Evolutionary conservation across 169 alveolate species (phyloP), one percentile per base, ranked within the genome.

Genomic region (Plasmodium inui): DNA sequence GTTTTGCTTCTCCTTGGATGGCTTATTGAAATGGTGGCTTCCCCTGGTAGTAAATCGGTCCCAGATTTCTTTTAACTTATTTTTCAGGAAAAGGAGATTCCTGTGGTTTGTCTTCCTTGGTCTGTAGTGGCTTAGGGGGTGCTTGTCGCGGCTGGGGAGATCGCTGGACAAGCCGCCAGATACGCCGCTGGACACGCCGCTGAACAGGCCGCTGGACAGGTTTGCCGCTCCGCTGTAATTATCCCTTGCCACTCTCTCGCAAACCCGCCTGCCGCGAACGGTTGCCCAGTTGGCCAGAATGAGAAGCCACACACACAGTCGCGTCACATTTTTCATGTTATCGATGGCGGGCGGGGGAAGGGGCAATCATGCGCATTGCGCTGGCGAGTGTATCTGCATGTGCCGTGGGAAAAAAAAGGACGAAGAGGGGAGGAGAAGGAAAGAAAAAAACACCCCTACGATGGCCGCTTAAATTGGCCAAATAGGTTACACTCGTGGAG

Each of bases 291-390:
- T 2, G 39, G 72, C 76, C 44, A 82, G 14, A 19, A 91, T 22
- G 55, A 91, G 6, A 81, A 81, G 19, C 39, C 37, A 78, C 37
- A 14, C 71, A 46, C 44, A 89, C 10, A 79, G 17, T 1, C 57
- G 44, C 46, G 70, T 61, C 71, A 79, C 94, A 89, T 89, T 89
- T 89, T 89, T 89, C 94, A 89, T 89, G 82, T 89, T 89, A 61
- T 19, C 39, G 22, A 3, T 9, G 41, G 39, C 22, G 39, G n/a
- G 61, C 79, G 10, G 28, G 9, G 28, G 55, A 82, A 82, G 41
- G 57, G 39, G 76, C 19, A 26, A 26, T 26, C 37, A 67, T 26
- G 30, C 10, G 17, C 26, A 34, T 61, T 0, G 79, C 26, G 80
- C 1, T 10, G 26, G 71, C 71, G 14, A 53, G 81, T 28, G 44